Percentiles rank a stretch among this genome's conserved stretches.
These are phyloP conservation scores for Cryomyces minteri DNA, from an alignment of 495 filamentous ascomycete species.

Conservation along the genomic window DNA sequence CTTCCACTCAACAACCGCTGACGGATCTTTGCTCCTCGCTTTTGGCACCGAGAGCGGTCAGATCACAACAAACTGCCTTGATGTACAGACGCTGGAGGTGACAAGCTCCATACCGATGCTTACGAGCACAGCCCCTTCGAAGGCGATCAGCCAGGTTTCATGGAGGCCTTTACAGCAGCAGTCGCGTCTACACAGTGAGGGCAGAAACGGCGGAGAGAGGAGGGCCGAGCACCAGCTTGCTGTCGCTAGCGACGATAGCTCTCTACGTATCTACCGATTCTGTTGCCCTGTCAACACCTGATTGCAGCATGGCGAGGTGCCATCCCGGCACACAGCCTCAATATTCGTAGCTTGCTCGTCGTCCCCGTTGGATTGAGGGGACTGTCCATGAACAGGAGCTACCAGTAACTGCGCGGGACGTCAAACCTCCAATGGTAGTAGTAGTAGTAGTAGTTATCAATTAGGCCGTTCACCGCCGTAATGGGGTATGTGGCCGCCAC, in stretches of 20 bases:
- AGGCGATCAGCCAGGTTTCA: slow-evolving; percentile 50
- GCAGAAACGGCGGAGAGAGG: slow-evolving; percentile 3
- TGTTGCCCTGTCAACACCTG: too few species aligned
- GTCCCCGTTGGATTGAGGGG: too few species aligned
- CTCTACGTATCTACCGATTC: slow-evolving; percentile 39
- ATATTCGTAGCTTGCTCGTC: too few species aligned
- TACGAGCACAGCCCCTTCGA: slow-evolving; percentile 33
- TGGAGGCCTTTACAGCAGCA: slow-evolving; percentile 43
- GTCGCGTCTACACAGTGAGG: slow-evolving; percentile 3
- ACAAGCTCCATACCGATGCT: slow-evolving; percentile 18
- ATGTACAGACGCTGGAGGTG: slow-evolving; percentile 23
- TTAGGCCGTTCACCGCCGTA: too few species aligned
- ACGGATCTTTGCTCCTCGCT: slow-evolving; percentile 36
- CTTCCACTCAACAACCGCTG: slow-evolving; percentile 28
- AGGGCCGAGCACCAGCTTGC: slow-evolving; percentile 36
- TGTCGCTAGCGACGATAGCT: slow-evolving; percentile 68
- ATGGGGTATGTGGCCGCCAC: too few species aligned
- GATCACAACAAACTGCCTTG: slow-evolving; percentile 25
- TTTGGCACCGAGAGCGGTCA: slow-evolving; percentile 45
- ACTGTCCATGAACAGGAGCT: too few species aligned
- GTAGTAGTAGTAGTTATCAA: too few species aligned
- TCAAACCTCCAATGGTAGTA: too few species aligned
- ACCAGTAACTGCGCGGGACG: too few species aligned
- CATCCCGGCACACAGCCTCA: too few species aligned
- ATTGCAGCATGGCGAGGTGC: too few species aligned